Conservation (phyloP, 495 filamentous ascomycete species). For the Lophium mytilinum region DNA sequence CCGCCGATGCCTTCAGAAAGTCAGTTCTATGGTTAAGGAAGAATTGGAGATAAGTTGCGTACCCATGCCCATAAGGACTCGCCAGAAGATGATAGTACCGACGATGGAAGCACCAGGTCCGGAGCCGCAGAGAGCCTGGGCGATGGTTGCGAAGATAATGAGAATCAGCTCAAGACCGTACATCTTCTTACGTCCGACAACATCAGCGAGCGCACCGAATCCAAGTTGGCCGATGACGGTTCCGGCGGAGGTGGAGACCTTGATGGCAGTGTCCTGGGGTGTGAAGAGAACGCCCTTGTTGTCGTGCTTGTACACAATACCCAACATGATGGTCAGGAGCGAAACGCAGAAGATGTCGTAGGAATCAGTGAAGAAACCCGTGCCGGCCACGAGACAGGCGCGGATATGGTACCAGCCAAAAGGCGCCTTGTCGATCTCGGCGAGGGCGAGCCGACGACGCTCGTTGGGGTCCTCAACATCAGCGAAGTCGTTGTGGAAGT, state of each 20-base stretch:
- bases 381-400: conserved; percentile 68
- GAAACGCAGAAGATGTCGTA: conserved; percentile 81
- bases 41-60: conserved; percentile 9
- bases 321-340: conserved; percentile 50
- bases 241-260: conserved; percentile 75
- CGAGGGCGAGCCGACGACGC: conserved; percentile 63
- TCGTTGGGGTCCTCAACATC: conserved; percentile 66
- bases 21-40: neutral
- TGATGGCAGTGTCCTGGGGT: conserved; percentile 68
- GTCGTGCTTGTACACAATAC: conserved; percentile 65
- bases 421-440: conserved; percentile 69
- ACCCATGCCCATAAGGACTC: conserved; percentile 58
- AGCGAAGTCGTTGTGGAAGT: conserved; percentile 30
- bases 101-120: conserved; percentile 62
- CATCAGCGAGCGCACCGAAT: conserved; percentile 75
- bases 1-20: conserved; percentile 60
- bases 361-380: conserved; percentile 78
- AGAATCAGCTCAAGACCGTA: conserved; percentile 84
- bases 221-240: conserved; percentile 78
- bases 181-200: conserved; percentile 72
- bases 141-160: conserved; percentile 78
- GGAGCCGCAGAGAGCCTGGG: conserved; percentile 59
- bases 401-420: conserved; percentile 76
- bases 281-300: conserved; percentile 40
- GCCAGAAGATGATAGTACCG: conserved; percentile 82